These are phyloP conservation scores for Saccharomycopsis synnaedendra DNA, from an alignment of 805 yeast genomes.

Conservation along the genomic window DNA sequence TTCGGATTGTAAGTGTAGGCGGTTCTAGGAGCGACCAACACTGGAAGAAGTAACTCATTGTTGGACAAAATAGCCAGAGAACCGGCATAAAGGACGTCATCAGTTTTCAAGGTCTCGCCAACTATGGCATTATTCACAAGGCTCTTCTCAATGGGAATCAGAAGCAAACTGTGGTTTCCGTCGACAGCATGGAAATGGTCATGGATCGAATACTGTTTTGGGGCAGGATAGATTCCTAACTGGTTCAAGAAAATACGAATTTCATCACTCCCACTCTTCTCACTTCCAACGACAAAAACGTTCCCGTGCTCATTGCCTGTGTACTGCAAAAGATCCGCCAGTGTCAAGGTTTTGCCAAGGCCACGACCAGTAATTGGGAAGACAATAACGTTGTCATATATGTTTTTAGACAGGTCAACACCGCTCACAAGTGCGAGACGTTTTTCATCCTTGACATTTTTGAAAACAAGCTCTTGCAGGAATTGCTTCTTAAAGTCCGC, in stretches of 20 bases:
- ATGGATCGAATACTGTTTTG: constrained; percentile 49
- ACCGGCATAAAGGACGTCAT: constrained; percentile 31
- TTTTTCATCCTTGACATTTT: constrained; percentile 20
- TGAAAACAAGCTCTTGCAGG: constrained; percentile 16
- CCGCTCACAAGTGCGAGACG: constrained; percentile 12
- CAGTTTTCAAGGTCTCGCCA: constrained; percentile 17
- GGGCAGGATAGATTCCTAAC: constrained; percentile 76
- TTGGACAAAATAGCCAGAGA: constrained; percentile 63
- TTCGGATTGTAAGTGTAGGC: constrained; percentile 43
- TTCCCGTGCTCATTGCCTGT: constrained; percentile 60
- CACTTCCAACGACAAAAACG: constrained; percentile 48
- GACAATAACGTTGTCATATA: constrained; percentile 45
- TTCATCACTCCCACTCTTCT: constrained; percentile 44
- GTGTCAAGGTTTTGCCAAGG: constrained; percentile 28
- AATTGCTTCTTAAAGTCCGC: constrained; percentile 14
- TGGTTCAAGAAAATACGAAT: constrained; percentile 60
- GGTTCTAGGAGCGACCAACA: constrained; percentile 54
- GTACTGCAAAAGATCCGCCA: constrained; percentile 45
- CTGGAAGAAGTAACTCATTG: constrained; percentile 58
- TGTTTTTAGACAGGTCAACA: constrained; percentile 17
- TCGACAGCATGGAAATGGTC: constrained; percentile 48
- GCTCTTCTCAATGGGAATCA: constrained; percentile 14
- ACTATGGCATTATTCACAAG: constrained; percentile 14
- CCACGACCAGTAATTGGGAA: constrained; percentile 46
- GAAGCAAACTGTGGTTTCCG: constrained; percentile 19